These are phyloP conservation scores for Gossypioides kirkii DNA, from an alignment of 345 rosid species.

Conservation along the genomic window DNA sequence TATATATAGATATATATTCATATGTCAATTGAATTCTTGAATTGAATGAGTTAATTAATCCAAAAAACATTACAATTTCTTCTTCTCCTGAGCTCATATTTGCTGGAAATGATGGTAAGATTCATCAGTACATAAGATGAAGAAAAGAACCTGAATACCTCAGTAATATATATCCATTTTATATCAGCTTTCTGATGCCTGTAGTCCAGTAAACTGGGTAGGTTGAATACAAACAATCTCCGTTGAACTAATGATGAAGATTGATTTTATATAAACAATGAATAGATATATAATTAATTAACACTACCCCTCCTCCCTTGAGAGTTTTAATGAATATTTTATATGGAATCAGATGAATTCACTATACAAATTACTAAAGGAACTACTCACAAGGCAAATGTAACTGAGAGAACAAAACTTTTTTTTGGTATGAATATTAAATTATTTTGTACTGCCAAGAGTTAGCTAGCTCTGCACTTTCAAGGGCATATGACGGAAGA, in stretches of 20 bases:
- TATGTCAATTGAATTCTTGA: neutral
- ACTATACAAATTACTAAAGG: slow-evolving; percentile 5
- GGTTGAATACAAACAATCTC: neutral
- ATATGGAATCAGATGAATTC: neutral
- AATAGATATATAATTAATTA: neutral
- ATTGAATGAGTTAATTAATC: too few species aligned
- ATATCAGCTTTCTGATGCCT: slow-evolving; percentile 1
- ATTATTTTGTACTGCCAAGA: neutral
- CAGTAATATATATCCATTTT: neutral
- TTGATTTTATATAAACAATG: neutral
- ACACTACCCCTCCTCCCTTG: neutral
- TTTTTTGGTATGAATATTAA: neutral
- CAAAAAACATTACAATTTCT: neutral
- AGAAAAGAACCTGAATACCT: neutral
- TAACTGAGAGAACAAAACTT: neutral
- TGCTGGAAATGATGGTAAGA: neutral
- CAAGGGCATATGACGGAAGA: neutral
- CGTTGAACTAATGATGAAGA: neutral
- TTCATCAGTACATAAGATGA: neutral
- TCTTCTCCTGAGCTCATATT: neutral
- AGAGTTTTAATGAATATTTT: slow-evolving; percentile 3
- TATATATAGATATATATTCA: neutral
- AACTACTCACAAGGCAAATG: neutral
- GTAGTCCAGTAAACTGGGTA: neutral
- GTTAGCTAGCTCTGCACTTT: neutral